phyloP scores from a whole-genome alignment of 306 rosid species.

The Cicer cuneatum region DNA sequence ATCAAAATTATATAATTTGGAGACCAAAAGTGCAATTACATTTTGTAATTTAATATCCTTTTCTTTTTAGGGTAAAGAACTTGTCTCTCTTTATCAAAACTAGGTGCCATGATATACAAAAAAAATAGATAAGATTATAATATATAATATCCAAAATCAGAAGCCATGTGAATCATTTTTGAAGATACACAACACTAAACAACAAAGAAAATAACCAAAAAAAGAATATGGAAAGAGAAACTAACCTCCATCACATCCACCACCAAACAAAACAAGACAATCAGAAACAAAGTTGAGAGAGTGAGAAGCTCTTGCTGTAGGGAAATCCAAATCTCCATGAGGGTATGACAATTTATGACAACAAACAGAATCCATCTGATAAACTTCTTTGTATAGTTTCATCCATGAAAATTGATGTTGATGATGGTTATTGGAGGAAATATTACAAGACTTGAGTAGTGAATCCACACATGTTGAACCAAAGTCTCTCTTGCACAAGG shows the following conservation, averaged over 20 bases:
- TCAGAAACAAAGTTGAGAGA: constrained; percentile 90
- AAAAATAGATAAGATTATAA: constrained; percentile 22
- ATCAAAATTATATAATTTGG: not conserved
- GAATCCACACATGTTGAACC: constrained; percentile 70
- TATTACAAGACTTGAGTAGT: constrained; percentile 51
- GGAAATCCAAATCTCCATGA: constrained; percentile 55
- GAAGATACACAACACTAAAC: constrained; percentile 13
- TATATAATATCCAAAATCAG: constrained; percentile 27
- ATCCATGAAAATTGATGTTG: constrained; percentile 67
- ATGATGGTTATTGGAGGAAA: constrained; percentile 27
- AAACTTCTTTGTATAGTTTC: constrained; percentile 74
- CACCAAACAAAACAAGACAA: constrained; percentile 81
- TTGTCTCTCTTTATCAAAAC: constrained; percentile 26
- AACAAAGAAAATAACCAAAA: not conserved
- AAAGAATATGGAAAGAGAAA: constrained; percentile 40
- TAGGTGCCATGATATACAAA: constrained; percentile 32
- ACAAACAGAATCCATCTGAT: constrained; percentile 57
- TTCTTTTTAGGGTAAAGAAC: constrained; percentile 19
- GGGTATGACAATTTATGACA: constrained; percentile 59
- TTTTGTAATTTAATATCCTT: not conserved
- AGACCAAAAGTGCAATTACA: not conserved
- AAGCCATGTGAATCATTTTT: constrained; percentile 32
- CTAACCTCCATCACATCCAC: constrained; percentile 95
- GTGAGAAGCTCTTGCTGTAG: constrained; percentile 90
- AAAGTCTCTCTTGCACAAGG: constrained; percentile 76